These are phyloP conservation scores for Maudiozyma saulgeensis DNA, from an alignment of 805 yeast species.

Conservation along the genomic window DNA sequence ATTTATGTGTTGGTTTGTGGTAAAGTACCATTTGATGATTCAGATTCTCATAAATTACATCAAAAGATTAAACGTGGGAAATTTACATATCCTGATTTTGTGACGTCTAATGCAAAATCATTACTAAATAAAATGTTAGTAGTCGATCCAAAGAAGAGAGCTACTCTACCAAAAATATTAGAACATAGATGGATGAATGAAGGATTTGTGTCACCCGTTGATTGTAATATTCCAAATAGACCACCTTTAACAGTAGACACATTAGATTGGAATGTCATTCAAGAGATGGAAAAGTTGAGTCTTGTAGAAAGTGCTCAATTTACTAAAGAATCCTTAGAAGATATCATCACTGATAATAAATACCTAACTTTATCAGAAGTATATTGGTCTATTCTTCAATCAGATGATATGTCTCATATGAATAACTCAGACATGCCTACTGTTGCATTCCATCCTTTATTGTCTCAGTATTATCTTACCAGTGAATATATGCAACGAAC, in stretches of 20 bases:
- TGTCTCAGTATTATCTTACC: conserved; percentile 81
- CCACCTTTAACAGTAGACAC: conserved; percentile 44
- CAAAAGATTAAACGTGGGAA: conserved; percentile 86
- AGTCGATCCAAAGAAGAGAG: conserved; percentile 77
- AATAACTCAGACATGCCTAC: conserved; percentile 42
- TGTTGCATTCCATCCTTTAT: conserved; percentile 74
- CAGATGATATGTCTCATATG: not conserved
- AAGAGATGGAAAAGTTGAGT: conserved; percentile 67
- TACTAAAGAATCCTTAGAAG: conserved; percentile 44
- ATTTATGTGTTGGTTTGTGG: conserved; percentile 93
- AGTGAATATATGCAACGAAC: conserved; percentile 58
- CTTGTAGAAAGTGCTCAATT: conserved; percentile 54
- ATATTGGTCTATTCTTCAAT: conserved; percentile 12
- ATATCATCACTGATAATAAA: conserved; percentile 51
- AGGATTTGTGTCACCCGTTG: conserved; percentile 65
- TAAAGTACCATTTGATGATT: conserved; percentile 96
- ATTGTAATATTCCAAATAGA: conserved; percentile 62
- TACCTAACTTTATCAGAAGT: conserved; percentile 33
- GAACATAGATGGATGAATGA: conserved; percentile 90
- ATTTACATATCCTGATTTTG: conserved; percentile 78
- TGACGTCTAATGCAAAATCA: conserved; percentile 70
- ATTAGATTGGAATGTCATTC: conserved; percentile 47
- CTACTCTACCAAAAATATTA: conserved; percentile 64
- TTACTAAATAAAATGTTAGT: conserved; percentile 80
- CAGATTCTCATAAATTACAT: conserved; percentile 80